A percentile compares a stretch with the other conserved stretches of the same genome.
These are phyloP conservation scores for Dillenia turbinata DNA, from an alignment of 164 flowering plant genomes.

Conservation along the genomic window DNA sequence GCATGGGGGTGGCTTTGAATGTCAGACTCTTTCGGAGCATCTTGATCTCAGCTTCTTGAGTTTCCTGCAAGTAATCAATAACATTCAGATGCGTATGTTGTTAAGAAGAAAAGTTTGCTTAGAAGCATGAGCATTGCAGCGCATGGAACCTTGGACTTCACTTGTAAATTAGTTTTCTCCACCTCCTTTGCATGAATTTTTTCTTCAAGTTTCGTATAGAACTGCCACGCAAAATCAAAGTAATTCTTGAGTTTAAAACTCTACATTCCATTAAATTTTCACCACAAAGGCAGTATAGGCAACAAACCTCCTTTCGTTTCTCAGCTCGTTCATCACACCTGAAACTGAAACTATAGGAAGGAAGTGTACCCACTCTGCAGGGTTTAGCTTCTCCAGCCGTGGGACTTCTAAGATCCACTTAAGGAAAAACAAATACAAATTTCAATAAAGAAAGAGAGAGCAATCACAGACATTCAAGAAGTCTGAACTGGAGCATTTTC, in stretches of 20 bases:
- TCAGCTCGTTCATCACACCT: conserved; percentile 92
- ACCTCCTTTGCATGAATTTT: conserved; percentile 79
- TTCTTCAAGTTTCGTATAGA: conserved; percentile 85
- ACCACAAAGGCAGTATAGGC: background rate
- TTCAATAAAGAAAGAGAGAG: background rate
- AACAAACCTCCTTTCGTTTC: conserved; percentile 80
- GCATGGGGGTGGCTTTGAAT: conserved; percentile 98
- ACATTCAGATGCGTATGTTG: background rate
- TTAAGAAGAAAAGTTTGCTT: background rate
- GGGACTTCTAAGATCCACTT: conserved; percentile 45
- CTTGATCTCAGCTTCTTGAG: conserved; percentile 86
- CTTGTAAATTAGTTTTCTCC: conserved; percentile 72
- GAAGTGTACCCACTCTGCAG: conserved; percentile 57
- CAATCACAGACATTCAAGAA: conserved; percentile 1
- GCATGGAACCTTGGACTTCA: conserved; percentile 69
- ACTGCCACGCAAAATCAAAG: conserved; percentile 36
- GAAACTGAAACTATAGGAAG: conserved; percentile 79
- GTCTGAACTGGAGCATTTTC: background rate
- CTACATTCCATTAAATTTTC: background rate
- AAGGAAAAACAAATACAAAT: conserved; percentile 33
- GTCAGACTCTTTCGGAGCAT: conserved; percentile 69
- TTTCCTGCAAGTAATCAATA: conserved; percentile 41
- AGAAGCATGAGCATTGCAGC: background rate
- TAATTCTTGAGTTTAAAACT: conserved; percentile 2
- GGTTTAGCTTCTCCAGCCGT: conserved; percentile 46